These are phyloP conservation scores for Phytophthora tentaculata DNA, from an alignment of 352 stramenopile genomes.

Conservation along the genomic window DNA sequence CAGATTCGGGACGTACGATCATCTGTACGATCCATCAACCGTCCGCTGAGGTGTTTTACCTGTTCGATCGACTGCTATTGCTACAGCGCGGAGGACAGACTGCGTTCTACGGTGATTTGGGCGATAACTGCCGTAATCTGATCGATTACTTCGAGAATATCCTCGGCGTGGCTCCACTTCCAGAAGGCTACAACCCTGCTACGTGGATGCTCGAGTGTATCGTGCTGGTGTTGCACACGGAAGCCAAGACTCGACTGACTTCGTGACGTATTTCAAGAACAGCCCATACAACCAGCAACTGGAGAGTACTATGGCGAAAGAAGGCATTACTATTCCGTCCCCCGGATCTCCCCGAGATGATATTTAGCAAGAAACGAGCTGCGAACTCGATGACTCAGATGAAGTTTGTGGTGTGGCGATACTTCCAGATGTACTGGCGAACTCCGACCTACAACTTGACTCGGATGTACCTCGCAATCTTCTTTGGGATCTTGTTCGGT, in stretches of 20 bases:
- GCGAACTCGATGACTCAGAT: conserved; percentile 17
- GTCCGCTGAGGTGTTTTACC: conserved; percentile 12
- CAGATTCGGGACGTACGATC: conserved; percentile 9
- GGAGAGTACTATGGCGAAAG: conserved; percentile 14
- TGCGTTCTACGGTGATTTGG: conserved; percentile 48
- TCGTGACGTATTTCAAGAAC: conserved; percentile 17
- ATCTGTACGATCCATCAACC: conserved; percentile 20
- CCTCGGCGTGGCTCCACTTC: conserved; percentile 5
- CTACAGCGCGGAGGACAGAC: conserved; percentile 47
- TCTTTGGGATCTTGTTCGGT: conserved; percentile 72
- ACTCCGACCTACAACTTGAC: conserved; percentile 65
- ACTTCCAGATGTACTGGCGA: conserved; percentile 20
- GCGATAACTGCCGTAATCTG: conserved; percentile 28
- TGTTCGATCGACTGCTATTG: conserved; percentile 79
- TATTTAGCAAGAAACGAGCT: conserved; percentile 33
- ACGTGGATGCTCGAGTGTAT: conserved; percentile 19
- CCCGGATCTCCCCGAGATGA: conserved; percentile 25
- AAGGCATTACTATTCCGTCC: conserved; percentile 31
- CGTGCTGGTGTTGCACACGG: conserved; percentile 10
- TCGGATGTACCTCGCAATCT: conserved; percentile 54
- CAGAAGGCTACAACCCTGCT: conserved; percentile 9
- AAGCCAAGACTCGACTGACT: conserved; percentile 13
- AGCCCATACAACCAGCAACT: conserved; percentile 16
- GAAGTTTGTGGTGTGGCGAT: conserved; percentile 12
- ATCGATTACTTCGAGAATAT: conserved; percentile 21